Base-by-base conservation (phyloP, 108 stramenopile genomes). In the Nitzschia sp. region DNA sequence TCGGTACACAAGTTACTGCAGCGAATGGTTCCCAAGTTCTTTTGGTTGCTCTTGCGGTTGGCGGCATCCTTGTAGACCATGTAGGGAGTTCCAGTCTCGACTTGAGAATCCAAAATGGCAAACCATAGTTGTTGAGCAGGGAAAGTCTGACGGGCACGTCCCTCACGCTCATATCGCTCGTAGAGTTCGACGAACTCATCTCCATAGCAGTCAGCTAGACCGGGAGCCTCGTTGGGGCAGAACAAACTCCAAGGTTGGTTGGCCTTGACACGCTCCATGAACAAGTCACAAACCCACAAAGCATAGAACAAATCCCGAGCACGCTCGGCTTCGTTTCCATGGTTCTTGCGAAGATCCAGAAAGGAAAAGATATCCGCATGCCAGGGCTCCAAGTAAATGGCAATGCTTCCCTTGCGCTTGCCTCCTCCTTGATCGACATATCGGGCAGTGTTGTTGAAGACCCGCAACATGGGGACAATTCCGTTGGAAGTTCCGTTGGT, bases 21-120 rank as follows among this genome's bases (percentile, higher is more conserved):
- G 61, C 90, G 91, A 78, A 99, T 99, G 41, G 95, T 97, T 26
- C 99, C 99, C 65, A 98, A 78, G 70, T 99, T 97, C 71, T 98
- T 73, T 82, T 99, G 99, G 80, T 99, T 99, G 57, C 90, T 93
- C 82, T 99, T 99, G 43, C 42, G 57, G 80, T 99, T 98, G 86
- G 97, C 98, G 48, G 92, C 87, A 76, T 99, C 99, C 90, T 99
- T 99, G 93, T 85, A 99, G 65, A 98, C 83, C 95, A 99, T 99
- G 90, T 98, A 99, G 41, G 99, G 99, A 44, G 97, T 98, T 63
- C 99, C 99, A 7, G 98, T 99, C 87, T 99, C 99, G 41, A 98
- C 94, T 85, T 99, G 99, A 14, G 92, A 85, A 75, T 97, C 96
- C 73, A 99, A 77, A 74, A 99, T 86, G 54, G 95, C 95, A 82